Evolutionary conservation across 2,329 filamentous ascomycete genomes (phyloP).

Genomic region (Arthrobotrys conoides): DNA sequence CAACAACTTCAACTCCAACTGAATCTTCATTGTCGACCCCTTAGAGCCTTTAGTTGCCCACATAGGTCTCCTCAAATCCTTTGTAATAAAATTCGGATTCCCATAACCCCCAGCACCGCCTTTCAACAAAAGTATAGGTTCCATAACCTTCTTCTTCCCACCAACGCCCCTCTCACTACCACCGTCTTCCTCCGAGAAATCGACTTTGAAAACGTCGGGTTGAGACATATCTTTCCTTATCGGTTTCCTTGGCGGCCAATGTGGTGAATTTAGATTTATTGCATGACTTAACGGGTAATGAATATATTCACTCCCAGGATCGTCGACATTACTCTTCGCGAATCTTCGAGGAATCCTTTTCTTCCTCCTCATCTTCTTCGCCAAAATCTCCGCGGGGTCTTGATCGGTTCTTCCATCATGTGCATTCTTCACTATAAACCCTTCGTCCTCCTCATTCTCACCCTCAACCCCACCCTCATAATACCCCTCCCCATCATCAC

Average conservation of each 20-base stretch:
- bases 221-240: conserved; percentile 37
- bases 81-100: conserved; percentile 91
- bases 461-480: not conserved
- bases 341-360: conserved; percentile 54
- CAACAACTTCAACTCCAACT: conserved; percentile 93
- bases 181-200: conserved; percentile 67
- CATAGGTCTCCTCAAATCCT: conserved; percentile 80
- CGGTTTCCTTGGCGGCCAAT: conserved; percentile 59
- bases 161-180: conserved; percentile 4
- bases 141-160: conserved; percentile 69
- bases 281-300: conserved; percentile 63
- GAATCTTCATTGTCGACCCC: conserved; percentile 82
- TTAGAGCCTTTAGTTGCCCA: conserved; percentile 90
- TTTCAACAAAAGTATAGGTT: conserved; percentile 86
- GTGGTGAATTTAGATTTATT: conserved; percentile 62
- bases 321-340: conserved; percentile 58
- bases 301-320: conserved; percentile 62
- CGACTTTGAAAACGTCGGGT: conserved; percentile 66
- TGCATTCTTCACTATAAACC: conserved; percentile 29
- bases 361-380: conserved; percentile 37
- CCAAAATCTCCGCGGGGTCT: conserved; percentile 22
- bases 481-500: conserved; percentile 64
- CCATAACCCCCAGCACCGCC: conserved; percentile 91
- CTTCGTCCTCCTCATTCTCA: conserved; percentile 30
- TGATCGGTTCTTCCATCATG: conserved; percentile 52